Conservation (phyloP, 2,329 filamentous ascomycete genomes). For the Pseudogymnoascus sp. region DNA sequence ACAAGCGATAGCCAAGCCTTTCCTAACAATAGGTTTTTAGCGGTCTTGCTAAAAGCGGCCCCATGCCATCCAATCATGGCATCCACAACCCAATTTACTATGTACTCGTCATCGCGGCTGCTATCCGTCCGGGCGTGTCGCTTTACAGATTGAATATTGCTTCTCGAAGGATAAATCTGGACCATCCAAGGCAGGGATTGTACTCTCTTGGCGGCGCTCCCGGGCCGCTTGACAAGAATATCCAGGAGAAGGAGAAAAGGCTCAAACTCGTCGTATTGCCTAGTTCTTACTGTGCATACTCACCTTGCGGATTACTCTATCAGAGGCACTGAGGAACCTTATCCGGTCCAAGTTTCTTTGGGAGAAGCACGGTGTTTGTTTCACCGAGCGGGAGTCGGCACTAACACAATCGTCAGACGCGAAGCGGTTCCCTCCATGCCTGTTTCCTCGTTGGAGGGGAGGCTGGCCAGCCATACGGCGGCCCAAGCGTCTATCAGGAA, state of each 20-base stretch:
- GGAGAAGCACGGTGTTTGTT: conserved; percentile 4
- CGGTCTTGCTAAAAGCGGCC: not conserved
- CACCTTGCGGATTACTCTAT: not conserved
- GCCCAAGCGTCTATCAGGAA: conserved; percentile 6
- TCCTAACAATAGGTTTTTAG: conserved; percentile 2
- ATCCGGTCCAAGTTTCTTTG: not conserved
- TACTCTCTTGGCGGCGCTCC: not conserved
- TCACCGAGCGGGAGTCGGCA: not conserved
- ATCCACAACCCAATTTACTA: not conserved
- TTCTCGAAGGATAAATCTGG: not conserved
- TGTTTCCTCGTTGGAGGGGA: not conserved
- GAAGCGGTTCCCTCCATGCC: not conserved
- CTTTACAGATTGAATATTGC: conserved; percentile 8
- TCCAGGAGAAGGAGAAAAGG: not conserved
- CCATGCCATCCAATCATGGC: not conserved
- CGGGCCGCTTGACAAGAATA: not conserved
- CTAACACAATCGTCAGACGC: conserved; percentile 5
- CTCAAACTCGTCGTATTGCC: not conserved
- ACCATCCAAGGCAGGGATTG: not conserved
- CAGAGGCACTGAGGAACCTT: not conserved
- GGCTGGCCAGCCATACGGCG: not conserved
- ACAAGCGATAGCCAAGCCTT: conserved; percentile 2
- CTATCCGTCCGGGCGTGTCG: not conserved
- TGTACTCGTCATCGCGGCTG: conserved; percentile 1
- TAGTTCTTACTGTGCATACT: not conserved